Evolutionary conservation across 2,329 filamentous ascomycete species (phyloP), one percentile per base, ranked within the genome.

Genomic region (Teratosphaeria nubilosa): DNA sequence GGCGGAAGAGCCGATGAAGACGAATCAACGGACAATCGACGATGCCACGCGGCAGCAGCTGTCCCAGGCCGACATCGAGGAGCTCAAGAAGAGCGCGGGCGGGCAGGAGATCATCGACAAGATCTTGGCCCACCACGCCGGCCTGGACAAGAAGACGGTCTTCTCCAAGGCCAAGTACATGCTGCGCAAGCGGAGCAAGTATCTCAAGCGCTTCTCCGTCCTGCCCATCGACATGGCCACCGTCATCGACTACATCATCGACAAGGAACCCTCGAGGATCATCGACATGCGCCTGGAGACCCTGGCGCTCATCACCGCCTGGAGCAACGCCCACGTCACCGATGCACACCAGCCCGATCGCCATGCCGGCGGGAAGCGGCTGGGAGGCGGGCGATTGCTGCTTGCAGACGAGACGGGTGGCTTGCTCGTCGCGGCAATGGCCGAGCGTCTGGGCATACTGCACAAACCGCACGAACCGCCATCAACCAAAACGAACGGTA

Each of bases 151-250:
- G 76, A 99, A 99, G 79, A 97, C 94, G 0, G 81, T 85, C 0
- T 99, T 95, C 69, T 95, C 91, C 2, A 78, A 96, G 59, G 91
- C 92, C 51, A 99, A 99, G 73, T 99, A 99, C 75, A 96, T 94
- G 68, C 78, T 97, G 20, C 80, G 95, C 52, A 99, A 99, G 77
- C 87, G 89, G 63, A 91, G 86, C 71, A 99, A 99, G 74, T 97
- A 95, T 71, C 82, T 97, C 63, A 86, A 88, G 67, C 81, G 91
- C 13, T 97, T 99, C 69, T 90, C 88, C 0, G 83, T 94, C 1
- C 73, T 95, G 55, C 92, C 92, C 0, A 76, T 97, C 65, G 91
- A 96, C 68, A 84, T 95, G 14, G 80, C 85, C 0, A 80, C 84
- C 63, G 77, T 97, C 61, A 84, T 85, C 22, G 83, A 90, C 64